A percentile compares a stretch with the other conserved stretches of the same genome.
Conservation (phyloP, 75 land plant genomes). For the Cryptomeria japonica region DNA sequence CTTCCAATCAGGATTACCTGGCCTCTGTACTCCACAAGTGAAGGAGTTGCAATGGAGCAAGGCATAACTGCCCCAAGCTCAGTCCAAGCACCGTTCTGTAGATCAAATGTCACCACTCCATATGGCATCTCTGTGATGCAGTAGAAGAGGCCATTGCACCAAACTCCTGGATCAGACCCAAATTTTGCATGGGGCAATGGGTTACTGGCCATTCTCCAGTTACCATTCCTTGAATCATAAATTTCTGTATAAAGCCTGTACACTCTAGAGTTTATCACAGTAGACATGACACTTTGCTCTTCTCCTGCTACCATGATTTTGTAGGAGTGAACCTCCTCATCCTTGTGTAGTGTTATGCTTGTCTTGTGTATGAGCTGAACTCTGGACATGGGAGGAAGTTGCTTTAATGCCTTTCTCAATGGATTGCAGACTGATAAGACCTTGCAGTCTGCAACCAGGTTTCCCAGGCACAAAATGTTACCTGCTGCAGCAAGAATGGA, state of each 20-base stretch:
- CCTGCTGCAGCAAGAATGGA: constrained; percentile 31
- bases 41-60: constrained; percentile 25
- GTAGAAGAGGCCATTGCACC: constrained; percentile 27
- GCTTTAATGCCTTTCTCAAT: constrained; percentile 11
- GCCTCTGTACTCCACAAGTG: constrained; percentile 26
- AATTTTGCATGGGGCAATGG: constrained; percentile 34
- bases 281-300: constrained; percentile 11
- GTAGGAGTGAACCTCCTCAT: constrained; percentile 8
- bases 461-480: constrained; percentile 24
- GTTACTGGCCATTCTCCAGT: constrained; percentile 22
- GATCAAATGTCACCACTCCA: constrained; percentile 30
- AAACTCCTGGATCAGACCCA: constrained; percentile 36
- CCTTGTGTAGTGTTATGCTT: constrained; percentile 17
- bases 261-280: background rate
- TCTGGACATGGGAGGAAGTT: constrained; percentile 32
- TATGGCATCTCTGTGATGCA: constrained; percentile 35
- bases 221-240: constrained; percentile 23
- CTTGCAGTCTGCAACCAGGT: constrained; percentile 29
- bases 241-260: constrained; percentile 34
- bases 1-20: constrained; percentile 37
- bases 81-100: constrained; percentile 21
- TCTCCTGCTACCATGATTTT: constrained; percentile 33
- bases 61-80: constrained; percentile 36
- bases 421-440: constrained; percentile 41
- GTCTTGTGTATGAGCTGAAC: constrained; percentile 38